Evolutionary conservation across 1,139 yeast species (phyloP).

Genomic region (Hyphopichia wangnamkhiaoensis): DNA sequence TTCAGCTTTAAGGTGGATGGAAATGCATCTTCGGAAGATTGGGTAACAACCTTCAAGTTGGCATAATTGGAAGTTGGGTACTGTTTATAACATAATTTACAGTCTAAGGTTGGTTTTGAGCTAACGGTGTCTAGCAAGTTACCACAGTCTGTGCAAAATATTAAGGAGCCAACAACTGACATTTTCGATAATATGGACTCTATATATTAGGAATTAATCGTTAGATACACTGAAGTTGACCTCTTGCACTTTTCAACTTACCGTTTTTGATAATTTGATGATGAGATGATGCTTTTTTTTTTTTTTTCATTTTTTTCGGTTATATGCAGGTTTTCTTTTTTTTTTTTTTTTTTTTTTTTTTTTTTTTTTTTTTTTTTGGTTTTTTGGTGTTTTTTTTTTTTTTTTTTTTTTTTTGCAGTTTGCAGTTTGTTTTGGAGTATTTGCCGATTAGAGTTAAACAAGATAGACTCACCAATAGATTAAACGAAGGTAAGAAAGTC

Average conservation of each 20-base stretch:
- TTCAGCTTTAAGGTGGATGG: constrained; percentile 82
- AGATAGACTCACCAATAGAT: too few relatives aligned
- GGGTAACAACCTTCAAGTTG: constrained; percentile 81
- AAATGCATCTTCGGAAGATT: constrained; percentile 86
- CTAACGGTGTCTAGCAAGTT: constrained; percentile 74
- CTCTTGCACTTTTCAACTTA: constrained; percentile 1
- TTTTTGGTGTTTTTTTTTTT: not conserved
- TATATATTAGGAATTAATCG: too few relatives aligned
- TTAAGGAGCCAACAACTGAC: constrained; percentile 95
- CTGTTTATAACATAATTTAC: constrained; percentile 65
- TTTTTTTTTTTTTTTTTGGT: not conserved
- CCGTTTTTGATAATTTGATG: constrained; percentile 2
- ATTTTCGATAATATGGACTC: constrained; percentile 36
- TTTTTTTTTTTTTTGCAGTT: too few relatives aligned
- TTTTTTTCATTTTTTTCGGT: not conserved
- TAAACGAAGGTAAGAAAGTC: too few relatives aligned
- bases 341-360: too few relatives aligned
- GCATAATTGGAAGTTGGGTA: constrained; percentile 64
- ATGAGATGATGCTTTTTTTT: too few relatives aligned
- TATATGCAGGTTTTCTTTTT: not conserved
- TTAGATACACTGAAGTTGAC: too few relatives aligned
- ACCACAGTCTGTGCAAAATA: constrained; percentile 94
- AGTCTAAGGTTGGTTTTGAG: constrained; percentile 50
- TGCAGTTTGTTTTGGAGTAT: too few relatives aligned
- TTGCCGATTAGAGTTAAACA: too few relatives aligned